A percentile compares a stretch with the other conserved stretches of the same genome.
Conservation (phyloP, 2,329 filamentous ascomycete species). For the Cytospora leucostoma region DNA sequence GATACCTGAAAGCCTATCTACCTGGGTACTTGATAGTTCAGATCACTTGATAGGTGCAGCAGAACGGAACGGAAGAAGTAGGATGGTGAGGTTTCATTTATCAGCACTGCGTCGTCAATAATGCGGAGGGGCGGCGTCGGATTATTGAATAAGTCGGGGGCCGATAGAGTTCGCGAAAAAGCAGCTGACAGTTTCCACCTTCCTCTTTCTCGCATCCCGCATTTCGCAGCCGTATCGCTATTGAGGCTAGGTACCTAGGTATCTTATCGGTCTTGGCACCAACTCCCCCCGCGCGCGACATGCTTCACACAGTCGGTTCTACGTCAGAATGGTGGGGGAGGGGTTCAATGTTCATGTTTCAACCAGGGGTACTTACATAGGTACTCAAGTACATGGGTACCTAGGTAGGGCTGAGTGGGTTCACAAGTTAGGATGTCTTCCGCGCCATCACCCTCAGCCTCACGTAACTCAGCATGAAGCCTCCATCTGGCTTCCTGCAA, state of each 20-base stretch:
- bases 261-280: background rate
- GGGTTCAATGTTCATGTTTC: background rate
- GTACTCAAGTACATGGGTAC: background rate
- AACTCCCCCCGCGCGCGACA: background rate
- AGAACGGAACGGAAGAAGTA: too few species aligned
- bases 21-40: background rate
- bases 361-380: background rate
- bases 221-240: background rate
- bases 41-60: too few species aligned
- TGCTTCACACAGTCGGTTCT: background rate
- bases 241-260: background rate
- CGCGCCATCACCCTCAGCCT: conserved; percentile 52
- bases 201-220: background rate
- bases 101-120: background rate
- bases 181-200: background rate
- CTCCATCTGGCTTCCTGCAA: conserved; percentile 58
- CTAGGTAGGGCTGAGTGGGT: background rate
- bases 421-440: conserved; percentile 33
- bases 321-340: background rate
- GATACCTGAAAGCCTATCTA: background rate
- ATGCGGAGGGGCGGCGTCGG: too few species aligned
- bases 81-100: too few species aligned
- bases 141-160: background rate
- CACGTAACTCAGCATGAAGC: conserved; percentile 57
- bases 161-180: background rate